Conservation (phyloP, 176 grass and related monocot genomes). For the Bonia amplexicaulis region DNA sequence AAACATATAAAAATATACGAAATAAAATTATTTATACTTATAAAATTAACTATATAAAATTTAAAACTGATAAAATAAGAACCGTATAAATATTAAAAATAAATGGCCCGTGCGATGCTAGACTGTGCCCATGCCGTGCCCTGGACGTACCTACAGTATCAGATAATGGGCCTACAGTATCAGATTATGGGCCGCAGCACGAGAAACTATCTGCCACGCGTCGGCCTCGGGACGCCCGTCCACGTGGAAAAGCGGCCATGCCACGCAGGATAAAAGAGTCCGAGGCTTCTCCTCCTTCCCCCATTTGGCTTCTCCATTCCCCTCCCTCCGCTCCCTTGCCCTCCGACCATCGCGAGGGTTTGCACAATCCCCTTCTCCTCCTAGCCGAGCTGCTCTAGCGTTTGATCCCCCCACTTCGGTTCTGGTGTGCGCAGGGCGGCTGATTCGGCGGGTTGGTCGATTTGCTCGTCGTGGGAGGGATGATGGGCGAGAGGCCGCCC, state of each 20-base stretch:
- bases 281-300: not conserved
- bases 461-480: not conserved
- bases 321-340: not conserved
- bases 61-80: too few species aligned
- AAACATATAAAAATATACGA: too few species aligned
- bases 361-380: not conserved
- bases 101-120: too few species aligned
- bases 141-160: too few species aligned
- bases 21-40: too few species aligned
- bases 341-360: not conserved
- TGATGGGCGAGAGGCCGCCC: not conserved
- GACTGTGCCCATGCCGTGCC: too few species aligned
- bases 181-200: too few species aligned
- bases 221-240: not conserved
- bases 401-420: not conserved
- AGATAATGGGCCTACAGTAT: too few species aligned
- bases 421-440: not conserved
- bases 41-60: too few species aligned
- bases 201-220: slow-evolving; percentile 13
- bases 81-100: too few species aligned
- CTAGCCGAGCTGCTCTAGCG: not conserved
- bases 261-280: slow-evolving; percentile 37
- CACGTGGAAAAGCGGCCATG: slow-evolving; percentile 46
- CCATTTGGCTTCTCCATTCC: not conserved
- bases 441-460: not conserved